Percentiles rank a stretch among this genome's conserved stretches.
These are phyloP conservation scores for Podaxis carcinomalis DNA, from an alignment of 768 basidiomycete genomes.

Conservation along the genomic window DNA sequence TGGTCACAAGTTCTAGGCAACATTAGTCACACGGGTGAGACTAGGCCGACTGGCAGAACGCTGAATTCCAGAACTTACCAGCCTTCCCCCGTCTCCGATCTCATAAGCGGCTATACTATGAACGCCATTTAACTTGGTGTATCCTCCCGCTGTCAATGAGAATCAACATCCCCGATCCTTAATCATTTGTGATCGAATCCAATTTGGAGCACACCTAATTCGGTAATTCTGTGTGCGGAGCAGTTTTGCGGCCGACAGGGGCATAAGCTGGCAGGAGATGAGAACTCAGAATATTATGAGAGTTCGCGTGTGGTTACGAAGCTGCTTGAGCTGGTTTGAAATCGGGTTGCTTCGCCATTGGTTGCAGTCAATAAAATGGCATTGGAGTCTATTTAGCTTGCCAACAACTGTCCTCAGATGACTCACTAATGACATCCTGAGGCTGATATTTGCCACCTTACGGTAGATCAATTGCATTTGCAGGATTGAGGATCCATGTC, in stretches of 20 bases:
- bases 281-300: not conserved
- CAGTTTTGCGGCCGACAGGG: slow-evolving; percentile 5
- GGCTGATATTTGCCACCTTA: too few species aligned
- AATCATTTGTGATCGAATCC: not conserved
- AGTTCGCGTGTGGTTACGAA: not conserved
- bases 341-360: not conserved
- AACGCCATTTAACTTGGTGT: not conserved
- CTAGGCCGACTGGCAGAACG: not conserved
- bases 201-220: not conserved
- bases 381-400: not conserved
- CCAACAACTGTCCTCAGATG: not conserved
- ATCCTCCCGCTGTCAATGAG: not conserved
- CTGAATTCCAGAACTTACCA: not conserved
- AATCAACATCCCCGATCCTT: not conserved
- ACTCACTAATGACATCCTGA: not conserved
- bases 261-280: not conserved
- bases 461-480: not conserved
- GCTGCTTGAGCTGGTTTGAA: not conserved
- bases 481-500: not conserved
- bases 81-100: not conserved
- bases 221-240: slow-evolving; percentile 3
- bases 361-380: not conserved
- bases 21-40: not conserved
- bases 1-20: not conserved
- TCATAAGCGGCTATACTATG: too few species aligned